Conservation (phyloP, 306 rosid genomes). For the Elaeagnus macrophylla region DNA sequence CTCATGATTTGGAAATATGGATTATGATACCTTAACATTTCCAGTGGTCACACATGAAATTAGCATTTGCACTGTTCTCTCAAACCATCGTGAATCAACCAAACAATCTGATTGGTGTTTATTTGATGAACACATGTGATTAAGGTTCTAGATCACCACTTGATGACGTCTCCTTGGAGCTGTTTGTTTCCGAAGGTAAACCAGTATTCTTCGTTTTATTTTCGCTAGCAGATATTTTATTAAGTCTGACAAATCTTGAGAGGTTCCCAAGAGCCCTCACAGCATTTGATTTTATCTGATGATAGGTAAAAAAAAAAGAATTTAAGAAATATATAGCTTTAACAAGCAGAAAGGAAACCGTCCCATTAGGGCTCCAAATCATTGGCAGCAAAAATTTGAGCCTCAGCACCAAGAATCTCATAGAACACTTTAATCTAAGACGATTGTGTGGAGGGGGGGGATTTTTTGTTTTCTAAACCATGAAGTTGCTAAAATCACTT, state of each 20-base stretch:
- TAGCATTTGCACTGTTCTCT: slow-evolving; percentile 65
- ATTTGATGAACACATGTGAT: slow-evolving; percentile 19
- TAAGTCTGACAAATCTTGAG: slow-evolving; percentile 61
- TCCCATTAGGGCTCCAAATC: neutral
- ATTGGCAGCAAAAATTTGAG: neutral
- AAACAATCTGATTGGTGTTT: slow-evolving; percentile 24
- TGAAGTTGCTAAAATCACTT: no score
- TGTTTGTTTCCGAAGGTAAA: slow-evolving; percentile 8
- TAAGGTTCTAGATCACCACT: slow-evolving; percentile 16
- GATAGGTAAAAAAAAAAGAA: neutral
- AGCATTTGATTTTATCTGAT: slow-evolving; percentile 92
- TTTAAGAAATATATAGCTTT: neutral
- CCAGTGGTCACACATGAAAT: slow-evolving; percentile 76
- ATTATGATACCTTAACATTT: slow-evolving; percentile 74
- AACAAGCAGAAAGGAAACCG: neutral
- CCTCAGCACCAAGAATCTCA: neutral
- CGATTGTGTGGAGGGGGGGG: neutral
- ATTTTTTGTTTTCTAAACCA: no score
- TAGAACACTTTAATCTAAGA: neutral
- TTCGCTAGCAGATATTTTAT: slow-evolving; percentile 24
- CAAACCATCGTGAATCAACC: slow-evolving; percentile 43
- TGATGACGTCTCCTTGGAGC: slow-evolving; percentile 20
- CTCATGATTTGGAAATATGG: slow-evolving; percentile 7
- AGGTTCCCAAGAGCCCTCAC: slow-evolving; percentile 97
- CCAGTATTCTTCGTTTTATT: slow-evolving; percentile 17